Evolutionary conservation across 2,329 filamentous ascomycete genomes (phyloP).

Genomic region (Dothistroma pini): DNA sequence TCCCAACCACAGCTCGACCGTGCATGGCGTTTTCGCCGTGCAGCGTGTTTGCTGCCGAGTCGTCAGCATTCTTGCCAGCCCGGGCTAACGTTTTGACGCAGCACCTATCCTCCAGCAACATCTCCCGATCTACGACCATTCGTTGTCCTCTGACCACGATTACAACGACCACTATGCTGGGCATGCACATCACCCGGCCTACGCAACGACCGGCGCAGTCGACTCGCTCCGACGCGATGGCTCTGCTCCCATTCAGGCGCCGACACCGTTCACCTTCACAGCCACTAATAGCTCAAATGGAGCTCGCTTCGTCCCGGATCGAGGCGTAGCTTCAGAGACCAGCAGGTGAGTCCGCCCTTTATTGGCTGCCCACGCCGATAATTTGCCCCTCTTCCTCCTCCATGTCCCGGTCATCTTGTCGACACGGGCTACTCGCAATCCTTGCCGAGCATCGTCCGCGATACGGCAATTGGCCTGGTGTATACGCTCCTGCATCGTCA

Average conservation of each 20-base stretch:
- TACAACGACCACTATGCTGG: conserved; percentile 43
- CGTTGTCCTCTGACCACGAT: conserved; percentile 44
- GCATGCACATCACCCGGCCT: conserved; percentile 46
- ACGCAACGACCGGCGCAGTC: conserved; percentile 41
- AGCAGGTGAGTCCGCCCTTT: conserved; percentile 49
- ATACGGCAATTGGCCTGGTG: conserved; percentile 19
- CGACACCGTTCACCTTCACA: conserved; percentile 45
- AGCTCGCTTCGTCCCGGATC: conserved; percentile 51
- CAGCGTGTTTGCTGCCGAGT: conserved; percentile 6
- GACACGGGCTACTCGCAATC: conserved; percentile 15
- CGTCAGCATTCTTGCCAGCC: conserved; percentile 8
- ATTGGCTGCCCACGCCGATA: conserved; percentile 20
- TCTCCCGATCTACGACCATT: conserved; percentile 41
- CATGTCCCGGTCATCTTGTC: conserved; percentile 13
- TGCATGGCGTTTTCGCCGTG: conserved; percentile 16
- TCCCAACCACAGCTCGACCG: conserved; percentile 4
- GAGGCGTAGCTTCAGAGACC: conserved; percentile 49
- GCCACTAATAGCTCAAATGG: conserved; percentile 41
- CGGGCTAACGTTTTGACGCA: conserved; percentile 42
- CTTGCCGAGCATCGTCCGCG: conserved; percentile 12
- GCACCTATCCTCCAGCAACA: conserved; percentile 44
- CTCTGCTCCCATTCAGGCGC: conserved; percentile 45
- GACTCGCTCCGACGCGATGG: conserved; percentile 52
- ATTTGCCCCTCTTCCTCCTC: conserved; percentile 13
- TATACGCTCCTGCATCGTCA: conserved; percentile 18